Conservation (phyloP, 768 basidiomycete species). For the Boletus insuetus region DNA sequence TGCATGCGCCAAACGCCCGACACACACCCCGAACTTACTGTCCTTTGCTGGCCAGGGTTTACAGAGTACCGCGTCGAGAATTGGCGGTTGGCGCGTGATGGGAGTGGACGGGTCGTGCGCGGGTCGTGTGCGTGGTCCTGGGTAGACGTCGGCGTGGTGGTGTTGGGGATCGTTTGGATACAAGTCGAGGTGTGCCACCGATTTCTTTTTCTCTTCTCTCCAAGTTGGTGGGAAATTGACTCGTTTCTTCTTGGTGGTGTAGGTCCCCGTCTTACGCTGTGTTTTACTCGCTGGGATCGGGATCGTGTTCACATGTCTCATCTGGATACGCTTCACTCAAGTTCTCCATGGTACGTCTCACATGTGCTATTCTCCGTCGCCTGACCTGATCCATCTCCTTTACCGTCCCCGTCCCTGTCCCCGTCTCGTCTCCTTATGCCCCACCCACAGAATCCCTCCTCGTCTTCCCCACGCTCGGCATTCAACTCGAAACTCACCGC, state of each 20-base stretch:
- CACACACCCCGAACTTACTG: slow-evolving; percentile 50
- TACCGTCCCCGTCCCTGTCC: background rate
- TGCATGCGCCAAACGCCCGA: slow-evolving; percentile 38
- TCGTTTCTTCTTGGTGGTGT: background rate
- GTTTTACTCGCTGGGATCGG: background rate
- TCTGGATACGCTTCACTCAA: slow-evolving; percentile 40
- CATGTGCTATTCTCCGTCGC: too few species aligned
- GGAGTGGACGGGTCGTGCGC: slow-evolving; percentile 33
- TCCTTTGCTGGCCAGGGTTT: slow-evolving; percentile 45
- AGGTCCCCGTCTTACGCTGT: background rate
- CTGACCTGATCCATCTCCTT: background rate
- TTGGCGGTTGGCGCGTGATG: slow-evolving; percentile 44
- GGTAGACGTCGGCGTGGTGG: slow-evolving; percentile 34
- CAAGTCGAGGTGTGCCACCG: background rate
- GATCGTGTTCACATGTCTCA: slow-evolving; percentile 19
- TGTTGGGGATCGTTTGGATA: background rate
- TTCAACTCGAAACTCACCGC: slow-evolving; percentile 71
- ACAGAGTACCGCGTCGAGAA: slow-evolving; percentile 63
- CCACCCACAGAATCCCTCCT: slow-evolving; percentile 62
- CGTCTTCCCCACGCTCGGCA: slow-evolving; percentile 61
- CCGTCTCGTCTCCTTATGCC: background rate
- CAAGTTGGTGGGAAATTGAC: background rate
- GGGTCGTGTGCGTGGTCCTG: slow-evolving; percentile 34
- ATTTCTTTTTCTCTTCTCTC: too few species aligned
- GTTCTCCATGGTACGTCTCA: slow-evolving; percentile 46